Conservation (phyloP, 1,284 basidiomycete genomes). For the Serendipita sp. region DNA sequence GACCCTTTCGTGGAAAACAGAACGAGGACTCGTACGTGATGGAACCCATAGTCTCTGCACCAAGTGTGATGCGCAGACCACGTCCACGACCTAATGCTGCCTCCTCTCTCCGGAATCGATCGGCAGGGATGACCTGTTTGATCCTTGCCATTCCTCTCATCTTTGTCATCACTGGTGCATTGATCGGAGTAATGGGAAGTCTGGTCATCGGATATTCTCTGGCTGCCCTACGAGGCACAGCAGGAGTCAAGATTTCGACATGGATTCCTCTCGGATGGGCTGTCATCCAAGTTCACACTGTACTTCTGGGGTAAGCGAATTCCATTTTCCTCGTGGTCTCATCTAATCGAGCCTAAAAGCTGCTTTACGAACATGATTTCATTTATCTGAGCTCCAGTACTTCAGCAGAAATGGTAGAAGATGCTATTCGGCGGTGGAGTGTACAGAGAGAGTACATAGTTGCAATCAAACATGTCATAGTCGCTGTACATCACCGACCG, state of each 20-base stretch:
- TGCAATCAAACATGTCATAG: neutral
- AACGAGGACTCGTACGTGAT: conserved; percentile 10
- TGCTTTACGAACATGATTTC: conserved; percentile 8
- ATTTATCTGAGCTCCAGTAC: neutral
- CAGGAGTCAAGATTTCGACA: conserved; percentile 66
- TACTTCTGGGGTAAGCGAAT: neutral
- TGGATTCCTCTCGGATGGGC: conserved; percentile 26
- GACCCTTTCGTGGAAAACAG: conserved; percentile 13
- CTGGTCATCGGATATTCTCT: conserved; percentile 59
- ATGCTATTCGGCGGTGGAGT: neutral
- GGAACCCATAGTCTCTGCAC: conserved; percentile 11
- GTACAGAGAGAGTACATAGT: neutral
- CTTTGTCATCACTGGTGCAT: conserved; percentile 40
- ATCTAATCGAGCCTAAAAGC: neutral
- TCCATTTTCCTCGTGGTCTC: neutral
- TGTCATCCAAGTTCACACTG: conserved; percentile 2
- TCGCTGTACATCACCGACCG: neutral
- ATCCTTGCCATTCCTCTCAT: conserved; percentile 45
- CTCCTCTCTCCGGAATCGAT: conserved; percentile 48
- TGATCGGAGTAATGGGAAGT: conserved; percentile 53
- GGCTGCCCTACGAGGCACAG: conserved; percentile 54
- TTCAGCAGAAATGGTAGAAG: neutral
- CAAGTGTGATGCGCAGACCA: neutral
- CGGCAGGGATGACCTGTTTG: conserved; percentile 4
- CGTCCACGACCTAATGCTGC: conserved; percentile 31